Evolutionary conservation across 495 filamentous ascomycete genomes (phyloP).

Genomic region (Lasiosphaeria miniovina): DNA sequence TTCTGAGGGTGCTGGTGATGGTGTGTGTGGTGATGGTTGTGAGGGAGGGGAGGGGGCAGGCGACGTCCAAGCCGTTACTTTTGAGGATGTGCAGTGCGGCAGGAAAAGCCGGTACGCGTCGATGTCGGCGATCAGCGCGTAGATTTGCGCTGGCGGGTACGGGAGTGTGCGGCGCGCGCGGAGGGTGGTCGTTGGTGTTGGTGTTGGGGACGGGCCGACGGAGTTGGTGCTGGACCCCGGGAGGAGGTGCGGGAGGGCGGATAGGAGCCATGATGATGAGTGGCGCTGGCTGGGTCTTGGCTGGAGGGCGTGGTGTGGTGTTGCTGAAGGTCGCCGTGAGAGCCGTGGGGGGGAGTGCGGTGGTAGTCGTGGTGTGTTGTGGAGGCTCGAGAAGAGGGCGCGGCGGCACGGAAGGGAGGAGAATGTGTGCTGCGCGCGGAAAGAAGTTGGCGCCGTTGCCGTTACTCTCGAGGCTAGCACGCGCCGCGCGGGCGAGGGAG

Average conservation of each 20-base stretch:
- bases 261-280: conserved; percentile 3
- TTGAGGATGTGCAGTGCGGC: conserved; percentile 73
- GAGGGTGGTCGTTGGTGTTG: conserved; percentile 45
- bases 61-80: conserved; percentile 58
- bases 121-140: conserved; percentile 79
- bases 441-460: no score
- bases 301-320: no score
- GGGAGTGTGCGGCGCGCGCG: conserved; percentile 75
- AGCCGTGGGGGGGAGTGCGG: no score
- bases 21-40: conserved; percentile 21
- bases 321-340: no score
- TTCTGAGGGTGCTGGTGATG: conserved; percentile 12
- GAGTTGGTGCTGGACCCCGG: not conserved
- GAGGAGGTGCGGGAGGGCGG: conserved; percentile 18
- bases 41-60: conserved; percentile 24
- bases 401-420: no score
- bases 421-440: no score
- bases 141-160: conserved; percentile 67
- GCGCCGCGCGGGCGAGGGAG: no score
- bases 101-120: conserved; percentile 77
- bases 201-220: conserved; percentile 6
- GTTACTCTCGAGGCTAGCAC: no score
- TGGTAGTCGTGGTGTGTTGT: no score
- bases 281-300: no score
- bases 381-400: no score